These are phyloP conservation scores for Coemansia sp. DNA, from an alignment of 192 early-diverging fungal genomes.

Conservation along the genomic window DNA sequence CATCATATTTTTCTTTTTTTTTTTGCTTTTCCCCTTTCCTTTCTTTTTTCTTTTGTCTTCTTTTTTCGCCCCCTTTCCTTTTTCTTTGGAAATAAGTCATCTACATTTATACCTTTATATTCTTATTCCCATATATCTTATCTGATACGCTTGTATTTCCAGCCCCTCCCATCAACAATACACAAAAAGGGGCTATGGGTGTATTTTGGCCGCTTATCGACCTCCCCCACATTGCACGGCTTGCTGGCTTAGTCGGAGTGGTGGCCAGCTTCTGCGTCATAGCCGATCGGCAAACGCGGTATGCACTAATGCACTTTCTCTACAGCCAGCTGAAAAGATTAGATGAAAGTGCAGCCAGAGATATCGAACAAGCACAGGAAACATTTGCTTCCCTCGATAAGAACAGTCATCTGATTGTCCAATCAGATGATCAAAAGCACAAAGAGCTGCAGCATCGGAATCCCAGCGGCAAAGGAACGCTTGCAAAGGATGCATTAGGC, in stretches of 20 bases:
- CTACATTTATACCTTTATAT: background rate
- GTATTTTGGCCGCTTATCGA: constrained; percentile 45
- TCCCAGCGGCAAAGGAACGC: background rate
- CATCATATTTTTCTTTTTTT: constrained; percentile 3
- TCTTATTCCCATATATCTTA: constrained; percentile 3
- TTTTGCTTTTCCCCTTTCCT: constrained; percentile 4
- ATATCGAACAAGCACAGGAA: constrained; percentile 14
- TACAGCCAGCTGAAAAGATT: constrained; percentile 38
- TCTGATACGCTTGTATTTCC: background rate
- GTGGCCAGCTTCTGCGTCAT: constrained; percentile 44
- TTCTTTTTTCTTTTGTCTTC: constrained; percentile 4
- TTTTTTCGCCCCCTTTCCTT: background rate
- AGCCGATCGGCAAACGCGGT: constrained; percentile 43
- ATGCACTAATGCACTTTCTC: constrained; percentile 27
- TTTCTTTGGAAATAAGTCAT: background rate
- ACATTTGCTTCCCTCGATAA: background rate
- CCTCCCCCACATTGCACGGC: constrained; percentile 17
- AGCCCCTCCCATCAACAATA: background rate
- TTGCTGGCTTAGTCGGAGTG: constrained; percentile 30
- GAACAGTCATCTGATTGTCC: background rate
- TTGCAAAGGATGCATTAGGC: background rate
- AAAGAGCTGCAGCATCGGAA: background rate
- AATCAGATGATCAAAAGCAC: constrained; percentile 1
- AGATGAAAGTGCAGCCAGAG: constrained; percentile 30
- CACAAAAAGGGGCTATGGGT: constrained; percentile 24